A percentile compares a stretch with the other conserved stretches of the same genome.
Conservation (phyloP, 805 yeast species). For the Yarrowia hollandica region DNA sequence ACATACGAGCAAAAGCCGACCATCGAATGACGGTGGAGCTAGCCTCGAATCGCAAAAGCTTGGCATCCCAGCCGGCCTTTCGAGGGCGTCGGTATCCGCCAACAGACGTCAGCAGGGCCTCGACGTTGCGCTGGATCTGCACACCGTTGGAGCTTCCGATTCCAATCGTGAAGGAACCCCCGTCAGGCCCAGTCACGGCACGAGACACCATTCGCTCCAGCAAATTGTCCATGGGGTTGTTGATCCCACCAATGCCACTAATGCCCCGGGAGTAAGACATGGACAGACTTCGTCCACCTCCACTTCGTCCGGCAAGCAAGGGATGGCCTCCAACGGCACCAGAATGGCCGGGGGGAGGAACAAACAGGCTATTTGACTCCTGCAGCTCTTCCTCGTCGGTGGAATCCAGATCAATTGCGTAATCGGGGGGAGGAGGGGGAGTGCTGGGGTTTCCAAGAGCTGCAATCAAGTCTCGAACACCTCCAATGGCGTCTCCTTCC, state of each 20-base stretch:
- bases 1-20: slow-evolving; percentile 18
- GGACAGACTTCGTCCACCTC: not conserved
- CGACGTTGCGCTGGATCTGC: slow-evolving; percentile 25
- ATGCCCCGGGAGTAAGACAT: not conserved
- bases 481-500: not conserved
- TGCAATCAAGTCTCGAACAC: slow-evolving; percentile 7
- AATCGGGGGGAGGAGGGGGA: slow-evolving; percentile 17
- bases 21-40: slow-evolving; percentile 24
- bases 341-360: slow-evolving; percentile 9
- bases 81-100: slow-evolving; percentile 20
- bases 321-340: slow-evolving; percentile 7
- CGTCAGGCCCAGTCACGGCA: slow-evolving; percentile 15
- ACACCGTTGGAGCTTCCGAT: not conserved
- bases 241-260: not conserved
- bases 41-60: not conserved
- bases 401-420: slow-evolving; percentile 10
- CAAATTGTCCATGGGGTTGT: slow-evolving; percentile 20
- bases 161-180: slow-evolving; percentile 13
- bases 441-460: slow-evolving; percentile 23
- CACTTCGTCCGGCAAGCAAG: slow-evolving; percentile 1
- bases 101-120: slow-evolving; percentile 17
- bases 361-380: slow-evolving; percentile 15
- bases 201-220: slow-evolving; percentile 17
- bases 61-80: slow-evolving; percentile 20
- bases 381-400: slow-evolving; percentile 16